Evolutionary conservation across 2,329 filamentous ascomycete species (phyloP), one percentile per base, ranked within the genome.

Genomic region (Bipolaris cookei): DNA sequence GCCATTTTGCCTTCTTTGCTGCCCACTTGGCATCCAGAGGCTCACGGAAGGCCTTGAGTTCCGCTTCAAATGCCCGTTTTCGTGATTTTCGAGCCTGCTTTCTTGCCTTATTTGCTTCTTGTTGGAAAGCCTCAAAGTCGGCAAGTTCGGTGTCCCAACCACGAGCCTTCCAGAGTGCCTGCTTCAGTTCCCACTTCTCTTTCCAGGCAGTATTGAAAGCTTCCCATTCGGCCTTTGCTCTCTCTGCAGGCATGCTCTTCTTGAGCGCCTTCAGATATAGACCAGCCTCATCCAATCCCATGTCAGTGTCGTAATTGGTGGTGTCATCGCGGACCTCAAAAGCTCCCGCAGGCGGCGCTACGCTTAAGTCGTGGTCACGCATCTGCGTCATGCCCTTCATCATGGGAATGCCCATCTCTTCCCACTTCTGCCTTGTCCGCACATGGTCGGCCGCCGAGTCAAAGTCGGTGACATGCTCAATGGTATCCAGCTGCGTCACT

Each of bases 381-480:
- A 71, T 64, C n/a, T 59, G 52, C 13, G 59, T 35, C 62, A 65
- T 56, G 46, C 68, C 64, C 63, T 66, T 70, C 16, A 88, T 84
- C 58, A 97, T 79, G 5, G 91, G 87, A 51, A 97, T 78, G 56
- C 86, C 84, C 74, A 97, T 82, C 75, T 96, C 91, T 73, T 92
- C 89, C 80, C 90, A 97, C 81, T 97, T 98, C 72, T 87, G 82
- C 54, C 96, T 81, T 6, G 91, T 92, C 65, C 92, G 80, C 49
- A 88, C 85, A 77, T 96, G 91, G 75, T 97, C 91, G 54, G 88
- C 85, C 0, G 92, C 90, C 35, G 90, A 92, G 62, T 87, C 83
- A 77, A 92, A 98, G 71, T 97, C 92, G 71, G 93, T 97, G 65
- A 97, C 84, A 74, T 92, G 90, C 77, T 97, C 92, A 66, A 88